phyloP scores from a whole-genome alignment of 805 yeast species.

The Saturnispora saitoi region DNA sequence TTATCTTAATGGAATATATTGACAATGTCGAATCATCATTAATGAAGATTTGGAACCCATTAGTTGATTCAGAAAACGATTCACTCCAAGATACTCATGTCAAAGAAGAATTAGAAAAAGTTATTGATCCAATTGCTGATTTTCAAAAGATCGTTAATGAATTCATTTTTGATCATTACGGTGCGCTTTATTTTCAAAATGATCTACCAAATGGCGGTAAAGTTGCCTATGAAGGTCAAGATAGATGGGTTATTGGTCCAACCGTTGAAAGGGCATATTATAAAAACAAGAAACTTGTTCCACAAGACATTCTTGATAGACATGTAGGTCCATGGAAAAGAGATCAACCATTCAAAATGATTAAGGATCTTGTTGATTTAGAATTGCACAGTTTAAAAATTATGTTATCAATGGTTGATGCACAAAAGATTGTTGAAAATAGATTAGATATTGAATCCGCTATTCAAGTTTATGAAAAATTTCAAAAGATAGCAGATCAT shows the following conservation, averaged over 20 bases:
- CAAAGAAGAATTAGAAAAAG: conserved; percentile 44
- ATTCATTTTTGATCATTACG: conserved; percentile 63
- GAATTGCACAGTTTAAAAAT: conserved; percentile 55
- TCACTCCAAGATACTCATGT: conserved; percentile 40
- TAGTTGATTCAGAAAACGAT: conserved; percentile 38
- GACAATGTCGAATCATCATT: conserved; percentile 57
- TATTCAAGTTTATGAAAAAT: conserved; percentile 52
- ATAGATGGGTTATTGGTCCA: conserved; percentile 90
- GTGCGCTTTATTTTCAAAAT: conserved; percentile 71
- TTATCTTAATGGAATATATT: conserved; percentile 69
- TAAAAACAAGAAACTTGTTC: conserved; percentile 52
- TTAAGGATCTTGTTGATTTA: conserved; percentile 54
- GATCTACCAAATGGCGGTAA: conserved; percentile 40
- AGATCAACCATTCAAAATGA: conserved; percentile 49
- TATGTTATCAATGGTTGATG: conserved; percentile 45
- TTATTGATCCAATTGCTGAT: conserved; percentile 66
- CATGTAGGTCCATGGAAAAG: conserved; percentile 74
- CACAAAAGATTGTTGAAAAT: conserved; percentile 34
- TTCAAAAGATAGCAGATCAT: conserved; percentile 45
- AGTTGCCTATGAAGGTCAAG: conserved; percentile 54
- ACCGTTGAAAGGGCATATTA: conserved; percentile 71
- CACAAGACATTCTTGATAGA: conserved; percentile 39
- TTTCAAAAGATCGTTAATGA: conserved; percentile 21
- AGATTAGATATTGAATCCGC: conserved; percentile 38
- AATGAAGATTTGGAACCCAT: conserved; percentile 90